Base-by-base conservation (phyloP, 768 basidiomycete species). In the Lentinula sp. region DNA sequence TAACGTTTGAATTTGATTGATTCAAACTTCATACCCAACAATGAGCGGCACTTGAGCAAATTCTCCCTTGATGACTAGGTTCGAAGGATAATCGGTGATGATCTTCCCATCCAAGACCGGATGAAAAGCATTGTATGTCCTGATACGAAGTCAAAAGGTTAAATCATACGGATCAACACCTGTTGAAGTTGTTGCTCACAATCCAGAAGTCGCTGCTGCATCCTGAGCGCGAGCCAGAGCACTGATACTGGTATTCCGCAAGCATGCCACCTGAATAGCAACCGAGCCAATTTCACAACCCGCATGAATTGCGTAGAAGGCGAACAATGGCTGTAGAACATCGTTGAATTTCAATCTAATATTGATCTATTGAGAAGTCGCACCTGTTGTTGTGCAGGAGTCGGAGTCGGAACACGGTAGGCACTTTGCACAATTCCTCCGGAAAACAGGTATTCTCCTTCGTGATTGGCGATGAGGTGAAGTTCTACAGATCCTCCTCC, bases 351-450 rank as follows among this genome's bases (percentile, higher is more conserved):
- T 5, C 18, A 32, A 49, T 45, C 41, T 50, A 55, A 39, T 55
- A 42, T 32, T 10, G 20, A 58, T 39, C 37, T 28, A 13, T 9
- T 8, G 5, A 20, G 15, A 55, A 32, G 48, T 64, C 71, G n/a
- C 53, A 87, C 85, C 72, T 75, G 68, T 61, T 82, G 81, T 66
- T 86, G 75, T 59, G 81, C 79, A 0, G 82, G 79, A 1, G 73
- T 72, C 0, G 85, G 78, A 50, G 86, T 57, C 4, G 83, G 81
- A 0, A 77, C 73, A 16, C 86, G 72, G 64, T 75, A 85, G 20
- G 86, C 79, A 65, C 85, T 87, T 69, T 88, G 86, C 1, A 79
- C 82, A 63, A 88, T 87, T 8, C 81, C 86, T 12, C 74, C 74
- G 10, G 73, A 71, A 69, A 87, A 88, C 8, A 85, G 66, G 16